Percentiles rank a stretch among this genome's conserved stretches.
Evolutionary conservation across 2,329 filamentous ascomycete genomes (phyloP).

Genomic region (Fusarium ambrosium): DNA sequence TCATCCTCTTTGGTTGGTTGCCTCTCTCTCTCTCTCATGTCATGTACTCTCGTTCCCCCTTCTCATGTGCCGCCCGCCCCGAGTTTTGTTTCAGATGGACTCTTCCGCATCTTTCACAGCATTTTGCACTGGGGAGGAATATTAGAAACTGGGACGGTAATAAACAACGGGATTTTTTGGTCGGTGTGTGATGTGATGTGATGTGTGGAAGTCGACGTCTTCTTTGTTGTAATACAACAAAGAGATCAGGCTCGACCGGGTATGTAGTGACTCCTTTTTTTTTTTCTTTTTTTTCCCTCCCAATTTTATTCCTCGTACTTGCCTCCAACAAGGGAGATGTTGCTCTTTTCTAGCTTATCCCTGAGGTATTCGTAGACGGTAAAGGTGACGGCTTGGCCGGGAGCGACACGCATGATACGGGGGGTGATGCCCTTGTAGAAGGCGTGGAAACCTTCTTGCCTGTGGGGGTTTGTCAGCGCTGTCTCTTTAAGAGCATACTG

Average conservation of each 20-base stretch:
- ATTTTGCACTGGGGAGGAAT: conserved; percentile 30
- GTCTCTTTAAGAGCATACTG: accelerated
- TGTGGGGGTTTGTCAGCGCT: conserved; percentile 49
- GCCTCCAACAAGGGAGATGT: conserved; percentile 70
- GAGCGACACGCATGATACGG: conserved; percentile 95
- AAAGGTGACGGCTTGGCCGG: conserved; percentile 86
- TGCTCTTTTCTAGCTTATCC: conserved; percentile 77
- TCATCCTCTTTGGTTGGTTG: conserved; percentile 8
- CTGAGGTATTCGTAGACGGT: conserved; percentile 85
- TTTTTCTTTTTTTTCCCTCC: background rate
- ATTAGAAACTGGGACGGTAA: conserved; percentile 32
- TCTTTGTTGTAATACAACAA: background rate
- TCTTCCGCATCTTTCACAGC: conserved; percentile 32
- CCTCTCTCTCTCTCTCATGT: conserved; percentile 1
- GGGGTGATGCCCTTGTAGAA: conserved; percentile 99
- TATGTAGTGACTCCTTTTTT: background rate
- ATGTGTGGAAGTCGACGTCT: background rate
- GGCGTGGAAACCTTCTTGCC: conserved; percentile 91
- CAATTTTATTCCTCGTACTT: conserved; percentile 75
- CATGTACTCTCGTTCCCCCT: background rate
- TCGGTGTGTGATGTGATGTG: background rate
- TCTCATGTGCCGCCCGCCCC: conserved; percentile 5
- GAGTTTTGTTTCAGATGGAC: conserved; percentile 22
- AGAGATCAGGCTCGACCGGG: background rate
- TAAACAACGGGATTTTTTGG: conserved; percentile 5